Evolutionary conservation across 257 asterid species (phyloP), one percentile per base, ranked within the genome.

Genomic region (Buddleja alternifolia): DNA sequence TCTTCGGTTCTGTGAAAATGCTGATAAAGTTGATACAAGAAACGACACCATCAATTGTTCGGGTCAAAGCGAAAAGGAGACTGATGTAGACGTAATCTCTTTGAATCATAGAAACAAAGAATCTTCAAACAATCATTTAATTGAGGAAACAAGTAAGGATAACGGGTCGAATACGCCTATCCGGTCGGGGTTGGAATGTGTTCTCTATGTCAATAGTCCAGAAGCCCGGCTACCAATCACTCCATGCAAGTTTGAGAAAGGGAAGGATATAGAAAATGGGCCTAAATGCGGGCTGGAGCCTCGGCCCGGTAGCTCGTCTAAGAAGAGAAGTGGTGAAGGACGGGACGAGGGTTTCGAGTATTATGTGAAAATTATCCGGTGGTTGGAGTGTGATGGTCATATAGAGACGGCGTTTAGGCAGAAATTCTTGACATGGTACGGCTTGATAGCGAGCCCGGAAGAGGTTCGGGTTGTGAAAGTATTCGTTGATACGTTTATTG

Each of bases 391-490:
- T 6, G 93, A 82, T 12, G 95, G 96, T 32, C 83, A 85, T 73
- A 67, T 91, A 0, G 90, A 83, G 51, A 76, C 83, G 24, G 40
- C 72, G 37, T 91, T 86, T 45, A 85, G 97, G 36, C 81, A 83
- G 84, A 91, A 86, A 61, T 88, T 91, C 71, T 72, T 91, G 73
- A 88, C 97, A 1, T 91, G 97, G 97, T 91, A 83, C 58, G 82
- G 96, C 72, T 70, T 91, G 82, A 83, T 90, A 53, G 96, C 97
- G 16, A 85, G 80, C 0, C 58, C 87, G 9, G 93, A 83, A 53
- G 88, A 91, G 83, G 79, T 76, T 12, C 80, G 85, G 25, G 75
- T 86, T 0, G 95, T 88, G 52, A 85, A 84, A 17, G 89, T 77
- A n/a, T 86, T 82, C 48, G 79, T 91, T 7, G 90, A 88, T 59